Evolutionary conservation across 2,329 filamentous ascomycete genomes (phyloP), one percentile per base, ranked within the genome.

Genomic region (Penicillium sp.): DNA sequence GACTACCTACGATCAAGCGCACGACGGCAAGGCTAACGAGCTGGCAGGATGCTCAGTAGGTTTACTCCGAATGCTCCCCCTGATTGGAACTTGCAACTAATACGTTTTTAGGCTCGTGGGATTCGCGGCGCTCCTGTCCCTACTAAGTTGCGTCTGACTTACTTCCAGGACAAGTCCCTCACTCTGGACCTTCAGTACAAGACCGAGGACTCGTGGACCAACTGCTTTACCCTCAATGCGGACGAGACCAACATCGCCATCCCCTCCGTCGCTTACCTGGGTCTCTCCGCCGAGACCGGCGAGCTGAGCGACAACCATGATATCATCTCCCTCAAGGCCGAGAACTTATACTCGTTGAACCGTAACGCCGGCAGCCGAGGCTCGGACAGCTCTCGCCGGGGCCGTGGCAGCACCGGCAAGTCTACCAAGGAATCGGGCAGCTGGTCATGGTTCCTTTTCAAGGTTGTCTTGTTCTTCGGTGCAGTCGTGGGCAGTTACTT

Each of bases 241-340:
- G 80, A 80, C 16, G 77, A 77, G 51, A 72, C 82, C 50, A 85
- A 86, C 26, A 77, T 84, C 60, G 84, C 87, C 60, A 85, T 98
- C 56, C 93, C 93, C n/a, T 74, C 77, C 8, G 78, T 83, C 44
- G 74, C 79, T 23, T 85, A 84, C 66, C 70, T 85, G 5, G 81
- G 81, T 53, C 81, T 85, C 72, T 78, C 70, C 20, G 73, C 72
- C 4, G 91, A 97, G 76, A 97, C 93, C 13, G 93, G 93, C 64
- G 91, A 98, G 75, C 81, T 98, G 56, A 89, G 84, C 70, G 93
- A 98, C 74, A 95, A 95, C 77, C 91, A 96, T 77, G 93, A 98
- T 72, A 94, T 98, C 69, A 82, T 97, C 66, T 86, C 82, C 41
- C 80, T 98, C 60, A 77, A 83, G 54, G 85, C 91, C 47, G 86